phyloP scores from a whole-genome alignment of 148 eudicot genomes.

The Chenopodium album region DNA sequence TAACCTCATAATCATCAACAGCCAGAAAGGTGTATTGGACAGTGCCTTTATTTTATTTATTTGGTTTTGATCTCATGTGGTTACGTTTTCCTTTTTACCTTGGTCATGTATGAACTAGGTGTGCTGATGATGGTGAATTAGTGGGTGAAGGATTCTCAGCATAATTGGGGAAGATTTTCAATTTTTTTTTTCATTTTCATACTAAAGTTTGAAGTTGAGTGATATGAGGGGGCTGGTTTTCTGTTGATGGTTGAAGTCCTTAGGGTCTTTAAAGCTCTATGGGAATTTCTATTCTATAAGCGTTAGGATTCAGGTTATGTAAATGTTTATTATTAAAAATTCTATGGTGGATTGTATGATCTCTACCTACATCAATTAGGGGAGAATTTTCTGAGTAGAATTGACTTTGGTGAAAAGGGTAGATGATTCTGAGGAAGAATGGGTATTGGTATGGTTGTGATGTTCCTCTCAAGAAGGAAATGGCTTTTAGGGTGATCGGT shows the following conservation, averaged over 20 bases:
- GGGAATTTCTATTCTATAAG: background rate
- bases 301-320: too few relatives aligned
- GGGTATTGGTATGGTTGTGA: background rate
- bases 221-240: background rate
- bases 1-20: background rate
- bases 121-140: background rate
- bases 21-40: background rate
- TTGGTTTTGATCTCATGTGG: too few relatives aligned
- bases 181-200: background rate
- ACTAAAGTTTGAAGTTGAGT: too few relatives aligned
- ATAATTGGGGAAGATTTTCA: background rate
- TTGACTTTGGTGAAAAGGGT: background rate
- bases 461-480: too few relatives aligned
- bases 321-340: too few relatives aligned
- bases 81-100: background rate
- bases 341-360: too few relatives aligned
- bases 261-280: background rate
- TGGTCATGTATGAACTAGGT: background rate
- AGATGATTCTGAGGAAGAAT: background rate
- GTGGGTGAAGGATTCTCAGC: background rate
- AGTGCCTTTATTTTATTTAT: background rate
- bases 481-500: too few relatives aligned
- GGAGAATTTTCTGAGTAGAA: too few relatives aligned
- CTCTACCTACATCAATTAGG: background rate
- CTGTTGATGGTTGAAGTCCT: background rate